Percentiles rank a stretch among this genome's conserved stretches.
phyloP scores from a whole-genome alignment of 805 yeast species.

The Lachancea lanzarotensis region DNA sequence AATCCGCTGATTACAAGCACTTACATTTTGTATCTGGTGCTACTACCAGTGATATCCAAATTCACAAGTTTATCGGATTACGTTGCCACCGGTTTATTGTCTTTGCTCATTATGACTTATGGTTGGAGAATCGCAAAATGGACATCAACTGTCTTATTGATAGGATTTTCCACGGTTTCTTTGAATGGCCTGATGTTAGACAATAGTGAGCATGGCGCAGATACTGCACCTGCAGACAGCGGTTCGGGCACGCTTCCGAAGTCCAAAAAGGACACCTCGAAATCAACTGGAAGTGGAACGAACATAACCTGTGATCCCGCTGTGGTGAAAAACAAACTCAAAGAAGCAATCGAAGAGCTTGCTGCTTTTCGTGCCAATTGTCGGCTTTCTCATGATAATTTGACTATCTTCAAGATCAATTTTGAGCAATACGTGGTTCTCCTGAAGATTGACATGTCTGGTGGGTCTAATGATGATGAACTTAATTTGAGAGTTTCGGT shows the following conservation, averaged over 20 bases:
- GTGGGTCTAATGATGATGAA: slow-evolving; percentile 71
- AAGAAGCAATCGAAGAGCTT: slow-evolving; percentile 40
- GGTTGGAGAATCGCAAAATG: slow-evolving; percentile 31
- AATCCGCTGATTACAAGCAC: slow-evolving; percentile 30
- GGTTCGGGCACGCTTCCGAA: slow-evolving; percentile 13
- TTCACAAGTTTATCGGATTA: slow-evolving; percentile 25
- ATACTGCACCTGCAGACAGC: slow-evolving; percentile 2
- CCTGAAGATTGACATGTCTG: slow-evolving; percentile 49
- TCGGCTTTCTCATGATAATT: slow-evolving; percentile 34
- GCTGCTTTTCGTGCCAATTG: slow-evolving; percentile 49
- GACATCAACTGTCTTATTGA: slow-evolving; percentile 30
- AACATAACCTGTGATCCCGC: slow-evolving; percentile 11
- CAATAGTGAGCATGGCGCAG: slow-evolving; percentile 7
- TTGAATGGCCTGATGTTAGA: slow-evolving; percentile 20
- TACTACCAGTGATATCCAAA: slow-evolving; percentile 21
- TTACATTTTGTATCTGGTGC: slow-evolving; percentile 25
- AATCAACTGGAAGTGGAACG: not conserved
- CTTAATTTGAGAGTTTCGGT: slow-evolving; percentile 38
- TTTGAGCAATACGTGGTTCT: slow-evolving; percentile 54
- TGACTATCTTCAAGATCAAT: slow-evolving; percentile 57
- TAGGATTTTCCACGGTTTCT: slow-evolving; percentile 31
- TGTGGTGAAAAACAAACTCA: slow-evolving; percentile 35
- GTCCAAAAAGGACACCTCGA: not conserved
- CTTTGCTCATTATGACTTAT: slow-evolving; percentile 26
- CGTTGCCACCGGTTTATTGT: slow-evolving; percentile 23